Evolutionary conservation across 2,329 filamentous ascomycete genomes (phyloP).

Genomic region (Diaporthe velutina): DNA sequence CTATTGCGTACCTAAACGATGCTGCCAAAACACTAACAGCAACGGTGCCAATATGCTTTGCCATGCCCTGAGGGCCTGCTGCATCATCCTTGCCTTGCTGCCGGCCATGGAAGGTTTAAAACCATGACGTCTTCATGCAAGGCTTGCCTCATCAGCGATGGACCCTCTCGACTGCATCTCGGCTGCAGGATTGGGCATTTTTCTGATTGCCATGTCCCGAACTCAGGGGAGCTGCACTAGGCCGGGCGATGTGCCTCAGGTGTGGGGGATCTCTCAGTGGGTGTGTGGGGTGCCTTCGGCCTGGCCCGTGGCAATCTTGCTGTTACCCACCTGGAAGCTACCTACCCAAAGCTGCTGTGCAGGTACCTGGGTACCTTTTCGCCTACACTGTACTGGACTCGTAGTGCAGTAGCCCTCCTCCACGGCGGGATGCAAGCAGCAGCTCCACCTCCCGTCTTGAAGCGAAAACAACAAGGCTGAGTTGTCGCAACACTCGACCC

Average conservation of each 20-base stretch:
- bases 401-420: not conserved
- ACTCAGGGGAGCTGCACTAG: slow-evolving; percentile 24
- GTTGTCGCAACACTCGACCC: not conserved
- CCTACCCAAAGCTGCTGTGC: not conserved
- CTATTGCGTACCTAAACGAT: not conserved
- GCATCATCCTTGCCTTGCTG: not conserved
- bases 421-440: slow-evolving; percentile 1
- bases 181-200: slow-evolving; percentile 20
- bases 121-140: slow-evolving; percentile 26
- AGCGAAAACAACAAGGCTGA: slow-evolving; percentile 36
- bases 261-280: slow-evolving; percentile 27
- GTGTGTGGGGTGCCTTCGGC: slow-evolving; percentile 24
- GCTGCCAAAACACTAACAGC: not conserved
- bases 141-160: not conserved
- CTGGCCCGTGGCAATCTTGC: slow-evolving; percentile 25
- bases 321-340: slow-evolving; percentile 24
- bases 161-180: slow-evolving; percentile 30
- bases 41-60: not conserved
- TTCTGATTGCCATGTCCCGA: slow-evolving; percentile 10
- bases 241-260: slow-evolving; percentile 17
- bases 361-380: not conserved
- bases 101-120: not conserved
- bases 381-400: not conserved
- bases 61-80: not conserved
- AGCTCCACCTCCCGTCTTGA: slow-evolving; percentile 11